These are phyloP conservation scores for Penicillium macrosclerotiorum DNA, from an alignment of 495 filamentous ascomycete genomes.

Conservation along the genomic window DNA sequence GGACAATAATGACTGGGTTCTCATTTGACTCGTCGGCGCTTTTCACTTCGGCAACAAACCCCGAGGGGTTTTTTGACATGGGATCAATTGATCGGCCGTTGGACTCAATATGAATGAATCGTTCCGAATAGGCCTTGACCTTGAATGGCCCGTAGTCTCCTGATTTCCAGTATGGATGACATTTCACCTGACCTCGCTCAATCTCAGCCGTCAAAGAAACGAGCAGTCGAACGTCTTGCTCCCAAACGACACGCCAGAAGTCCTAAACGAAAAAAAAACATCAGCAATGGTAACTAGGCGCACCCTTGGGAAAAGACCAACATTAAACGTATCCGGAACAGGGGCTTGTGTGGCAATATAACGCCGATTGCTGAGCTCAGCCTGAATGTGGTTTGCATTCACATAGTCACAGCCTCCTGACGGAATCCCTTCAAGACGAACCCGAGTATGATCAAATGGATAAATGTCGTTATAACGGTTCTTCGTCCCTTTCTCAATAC, in stretches of 20 bases:
- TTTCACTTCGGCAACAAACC: slow-evolving; percentile 12
- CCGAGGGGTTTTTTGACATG: slow-evolving; percentile 12
- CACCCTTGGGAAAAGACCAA: too few relatives aligned
- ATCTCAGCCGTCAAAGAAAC: slow-evolving; percentile 96
- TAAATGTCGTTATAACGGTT: slow-evolving; percentile 98
- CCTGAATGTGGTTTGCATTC: slow-evolving; percentile 85
- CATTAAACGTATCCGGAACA: slow-evolving; percentile 86
- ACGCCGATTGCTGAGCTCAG: slow-evolving; percentile 73
- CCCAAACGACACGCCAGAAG: slow-evolving; percentile 97
- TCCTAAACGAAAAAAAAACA: too few relatives aligned
- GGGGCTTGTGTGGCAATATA: slow-evolving; percentile 97
- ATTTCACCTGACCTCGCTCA: slow-evolving; percentile 92
- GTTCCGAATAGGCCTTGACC: slow-evolving; percentile 76
- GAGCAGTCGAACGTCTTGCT: slow-evolving; percentile 89
- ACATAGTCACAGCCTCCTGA: slow-evolving; percentile 88
- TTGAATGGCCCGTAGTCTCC: slow-evolving; percentile 76
- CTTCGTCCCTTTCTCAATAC: slow-evolving; percentile 91
- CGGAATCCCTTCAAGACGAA: slow-evolving; percentile 68
- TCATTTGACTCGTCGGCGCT: slow-evolving; percentile 24
- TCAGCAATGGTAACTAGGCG: too few relatives aligned
- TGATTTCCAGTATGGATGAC: slow-evolving; percentile 88
- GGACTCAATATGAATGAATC: slow-evolving; percentile 70
- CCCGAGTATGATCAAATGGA: slow-evolving; percentile 91
- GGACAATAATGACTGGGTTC: slow-evolving; percentile 78
- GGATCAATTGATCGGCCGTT: slow-evolving; percentile 9